A percentile compares a stretch with the other conserved stretches of the same genome.
phyloP scores from a whole-genome alignment of 1,284 basidiomycete genomes.

The Leccinum subspadiceum region DNA sequence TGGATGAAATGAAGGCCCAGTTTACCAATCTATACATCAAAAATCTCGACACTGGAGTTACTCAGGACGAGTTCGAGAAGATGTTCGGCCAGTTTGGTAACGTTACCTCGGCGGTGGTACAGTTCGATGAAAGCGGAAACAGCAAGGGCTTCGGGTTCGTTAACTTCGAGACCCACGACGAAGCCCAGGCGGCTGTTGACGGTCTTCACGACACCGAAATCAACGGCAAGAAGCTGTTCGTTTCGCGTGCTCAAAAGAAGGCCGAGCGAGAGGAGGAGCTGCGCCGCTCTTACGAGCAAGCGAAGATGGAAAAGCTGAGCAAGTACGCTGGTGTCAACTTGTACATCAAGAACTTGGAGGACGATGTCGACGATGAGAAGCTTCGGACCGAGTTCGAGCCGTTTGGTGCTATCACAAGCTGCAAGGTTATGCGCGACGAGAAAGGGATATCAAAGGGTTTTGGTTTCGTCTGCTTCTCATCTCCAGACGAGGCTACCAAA shows the following conservation, averaged over 20 bases:
- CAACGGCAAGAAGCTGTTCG: slow-evolving; percentile 92
- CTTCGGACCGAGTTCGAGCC: slow-evolving; percentile 95
- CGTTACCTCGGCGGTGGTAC: slow-evolving; percentile 88
- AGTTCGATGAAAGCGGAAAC: slow-evolving; percentile 83
- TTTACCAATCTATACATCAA: slow-evolving; percentile 99
- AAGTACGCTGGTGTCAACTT: slow-evolving; percentile 99
- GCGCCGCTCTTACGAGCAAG: slow-evolving; percentile 91
- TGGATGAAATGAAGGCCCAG: slow-evolving; percentile 95
- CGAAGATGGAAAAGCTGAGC: slow-evolving; percentile 96
- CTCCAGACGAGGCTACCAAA: slow-evolving; percentile 98
- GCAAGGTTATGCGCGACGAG: slow-evolving; percentile 99
- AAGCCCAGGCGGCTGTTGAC: slow-evolving; percentile 90
- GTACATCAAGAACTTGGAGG: slow-evolving; percentile 98
- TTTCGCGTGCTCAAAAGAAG: slow-evolving; percentile 98
- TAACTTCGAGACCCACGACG: slow-evolving; percentile 93
- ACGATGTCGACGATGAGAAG: slow-evolving; percentile 94
- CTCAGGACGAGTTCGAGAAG: slow-evolving; percentile 84
- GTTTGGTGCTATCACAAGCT: slow-evolving; percentile 96
- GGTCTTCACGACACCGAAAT: slow-evolving; percentile 85
- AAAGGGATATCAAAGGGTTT: slow-evolving; percentile 92
- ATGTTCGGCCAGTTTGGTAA: slow-evolving; percentile 82
- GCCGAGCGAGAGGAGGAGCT: slow-evolving; percentile 97
- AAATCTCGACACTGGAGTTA: slow-evolving; percentile 87
- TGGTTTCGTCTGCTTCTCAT: slow-evolving; percentile 99
- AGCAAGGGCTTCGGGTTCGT: slow-evolving; percentile 99